These are phyloP conservation scores for Leucosporidium scottii DNA, from an alignment of 768 basidiomycete species.

Conservation along the genomic window DNA sequence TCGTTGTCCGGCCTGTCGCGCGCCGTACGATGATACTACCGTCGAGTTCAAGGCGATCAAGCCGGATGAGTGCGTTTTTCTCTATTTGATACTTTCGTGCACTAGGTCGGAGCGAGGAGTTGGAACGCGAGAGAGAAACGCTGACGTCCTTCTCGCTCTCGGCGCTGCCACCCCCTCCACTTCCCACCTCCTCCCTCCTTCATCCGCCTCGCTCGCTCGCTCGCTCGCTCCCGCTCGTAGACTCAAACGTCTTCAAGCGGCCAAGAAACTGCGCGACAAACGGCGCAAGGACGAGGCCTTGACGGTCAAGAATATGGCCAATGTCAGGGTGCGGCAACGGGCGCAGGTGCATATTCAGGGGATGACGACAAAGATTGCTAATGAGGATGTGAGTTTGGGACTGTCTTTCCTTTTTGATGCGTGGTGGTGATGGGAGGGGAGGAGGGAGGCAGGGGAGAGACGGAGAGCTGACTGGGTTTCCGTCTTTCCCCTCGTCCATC, in stretches of 20 bases:
- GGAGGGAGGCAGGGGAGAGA: background rate
- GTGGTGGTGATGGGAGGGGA: background rate
- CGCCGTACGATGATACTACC: slow-evolving; percentile 83
- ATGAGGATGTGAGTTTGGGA: slow-evolving; percentile 83
- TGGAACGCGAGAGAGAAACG: too few relatives aligned
- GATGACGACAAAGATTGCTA: slow-evolving; percentile 84
- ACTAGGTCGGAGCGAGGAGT: too few relatives aligned
- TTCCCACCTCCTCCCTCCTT: too few relatives aligned
- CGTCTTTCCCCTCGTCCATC: too few relatives aligned
- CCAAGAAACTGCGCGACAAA: slow-evolving; percentile 89
- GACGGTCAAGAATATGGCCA: slow-evolving; percentile 75
- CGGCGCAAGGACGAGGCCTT: slow-evolving; percentile 89
- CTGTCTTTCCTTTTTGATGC: background rate
- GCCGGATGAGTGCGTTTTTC: slow-evolving; percentile 77
- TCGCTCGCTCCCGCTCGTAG: slow-evolving; percentile 45
- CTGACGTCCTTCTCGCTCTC: too few relatives aligned
- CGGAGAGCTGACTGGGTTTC: background rate
- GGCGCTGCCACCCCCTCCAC: too few relatives aligned
- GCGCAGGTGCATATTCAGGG: slow-evolving; percentile 95
- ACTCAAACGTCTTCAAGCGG: slow-evolving; percentile 79
- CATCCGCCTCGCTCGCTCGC: too few relatives aligned
- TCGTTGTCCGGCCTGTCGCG: slow-evolving; percentile 90
- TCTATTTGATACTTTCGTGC: too few relatives aligned
- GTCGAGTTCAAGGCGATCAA: slow-evolving; percentile 93
- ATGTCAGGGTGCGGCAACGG: slow-evolving; percentile 92